Conservation (phyloP, 2,329 filamentous ascomycete species). For the Pestalotiopsis sp. region DNA sequence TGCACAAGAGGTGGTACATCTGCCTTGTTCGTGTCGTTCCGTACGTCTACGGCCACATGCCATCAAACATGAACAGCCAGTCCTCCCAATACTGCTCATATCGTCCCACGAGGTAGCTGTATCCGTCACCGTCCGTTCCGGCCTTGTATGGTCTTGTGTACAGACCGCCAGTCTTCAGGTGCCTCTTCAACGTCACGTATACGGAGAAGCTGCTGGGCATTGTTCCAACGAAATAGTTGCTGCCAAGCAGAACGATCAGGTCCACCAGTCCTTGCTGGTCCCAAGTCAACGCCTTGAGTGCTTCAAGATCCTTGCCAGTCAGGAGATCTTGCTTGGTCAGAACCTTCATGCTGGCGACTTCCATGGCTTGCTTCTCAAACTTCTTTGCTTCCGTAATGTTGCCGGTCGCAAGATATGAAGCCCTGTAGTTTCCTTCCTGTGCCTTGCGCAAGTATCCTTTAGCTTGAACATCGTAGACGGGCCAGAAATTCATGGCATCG, state of each 20-base stretch:
- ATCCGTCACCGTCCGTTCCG: conserved; percentile 43
- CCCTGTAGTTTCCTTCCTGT: conserved; percentile 32
- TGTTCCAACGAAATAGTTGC: conserved; percentile 44
- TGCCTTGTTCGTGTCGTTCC: neutral
- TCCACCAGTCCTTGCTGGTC: conserved; percentile 48
- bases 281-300: conserved; percentile 41
- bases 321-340: conserved; percentile 42
- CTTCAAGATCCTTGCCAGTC: conserved; percentile 30
- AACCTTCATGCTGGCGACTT: conserved; percentile 35
- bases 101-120: conserved; percentile 45
- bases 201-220: conserved; percentile 52
- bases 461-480: conserved; percentile 43
- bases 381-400: conserved; percentile 43
- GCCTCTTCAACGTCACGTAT: conserved; percentile 47
- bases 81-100: conserved; percentile 49
- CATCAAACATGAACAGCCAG: conserved; percentile 52
- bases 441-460: conserved; percentile 40
- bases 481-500: conserved; percentile 49
- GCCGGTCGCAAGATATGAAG: conserved; percentile 49
- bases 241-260: conserved; percentile 40
- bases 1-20: neutral
- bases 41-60: conserved; percentile 41
- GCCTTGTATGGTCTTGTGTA: conserved; percentile 46
- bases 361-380: conserved; percentile 36
- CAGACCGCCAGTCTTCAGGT: conserved; percentile 40